phyloP scores from a whole-genome alignment of 257 asterid species.

The Solanum virginianum region DNA sequence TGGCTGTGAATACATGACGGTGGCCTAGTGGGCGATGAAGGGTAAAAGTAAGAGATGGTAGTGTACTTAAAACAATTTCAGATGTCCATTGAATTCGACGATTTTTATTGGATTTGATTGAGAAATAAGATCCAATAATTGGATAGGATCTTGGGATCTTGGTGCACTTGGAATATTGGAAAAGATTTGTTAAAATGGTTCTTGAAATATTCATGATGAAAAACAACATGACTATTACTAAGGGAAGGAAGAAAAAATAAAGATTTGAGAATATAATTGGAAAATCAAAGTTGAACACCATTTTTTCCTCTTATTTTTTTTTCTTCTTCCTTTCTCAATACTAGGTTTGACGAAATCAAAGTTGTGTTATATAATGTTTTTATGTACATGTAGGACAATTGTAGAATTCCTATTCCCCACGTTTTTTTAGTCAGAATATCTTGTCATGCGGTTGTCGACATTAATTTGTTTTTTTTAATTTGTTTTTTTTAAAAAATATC shows the following conservation, averaged over 20 bases:
- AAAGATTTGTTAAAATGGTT: background rate
- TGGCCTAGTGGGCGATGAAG: slow-evolving; percentile 35
- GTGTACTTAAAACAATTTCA: background rate
- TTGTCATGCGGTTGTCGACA: background rate
- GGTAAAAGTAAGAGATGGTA: background rate
- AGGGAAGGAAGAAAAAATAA: slow-evolving; percentile 11
- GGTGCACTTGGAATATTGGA: background rate
- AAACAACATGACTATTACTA: slow-evolving; percentile 14
- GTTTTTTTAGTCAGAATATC: background rate
- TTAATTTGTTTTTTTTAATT: too few species aligned
- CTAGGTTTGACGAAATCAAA: background rate
- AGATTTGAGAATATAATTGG: background rate
- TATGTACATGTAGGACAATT: background rate
- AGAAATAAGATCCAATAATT: background rate
- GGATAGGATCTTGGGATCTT: background rate
- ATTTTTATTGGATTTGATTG: background rate
- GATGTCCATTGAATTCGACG: background rate
- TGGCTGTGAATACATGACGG: slow-evolving; percentile 37
- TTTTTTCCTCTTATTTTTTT: background rate
- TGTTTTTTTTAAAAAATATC: too few species aligned
- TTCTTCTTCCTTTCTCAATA: background rate
- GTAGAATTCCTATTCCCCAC: background rate
- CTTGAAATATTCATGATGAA: background rate
- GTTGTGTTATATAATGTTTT: background rate
- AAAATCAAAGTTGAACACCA: background rate